Conservation (phyloP, 2,329 filamentous ascomycete genomes). For the Sarocladiaceae sp. region DNA sequence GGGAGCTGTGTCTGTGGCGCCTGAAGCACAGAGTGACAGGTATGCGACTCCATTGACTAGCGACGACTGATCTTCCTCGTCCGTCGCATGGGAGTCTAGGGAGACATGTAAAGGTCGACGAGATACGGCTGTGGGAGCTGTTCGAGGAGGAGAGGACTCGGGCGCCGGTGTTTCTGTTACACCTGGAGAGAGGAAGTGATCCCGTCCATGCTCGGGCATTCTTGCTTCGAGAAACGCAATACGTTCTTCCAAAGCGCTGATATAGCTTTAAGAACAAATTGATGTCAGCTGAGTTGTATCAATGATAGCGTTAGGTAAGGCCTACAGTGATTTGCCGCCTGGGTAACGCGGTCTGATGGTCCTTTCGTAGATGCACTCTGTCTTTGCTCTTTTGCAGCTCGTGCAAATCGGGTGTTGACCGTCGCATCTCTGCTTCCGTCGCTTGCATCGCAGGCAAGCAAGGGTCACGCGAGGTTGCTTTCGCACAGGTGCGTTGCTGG, state of each 20-base stretch:
- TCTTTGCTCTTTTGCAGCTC: neutral
- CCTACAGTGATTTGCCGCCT: neutral
- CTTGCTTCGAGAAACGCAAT: conserved; percentile 22
- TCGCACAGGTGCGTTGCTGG: too few species aligned
- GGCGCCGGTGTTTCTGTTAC: neutral
- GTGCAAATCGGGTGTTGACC: neutral
- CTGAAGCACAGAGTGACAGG: conserved; percentile 18
- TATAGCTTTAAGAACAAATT: conserved; percentile 18
- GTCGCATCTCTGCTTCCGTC: neutral
- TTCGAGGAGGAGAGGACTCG: too few species aligned
- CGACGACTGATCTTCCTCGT: conserved; percentile 14
- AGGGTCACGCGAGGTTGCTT: neutral
- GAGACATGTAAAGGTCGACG: conserved; percentile 6
- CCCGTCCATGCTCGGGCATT: conserved; percentile 19
- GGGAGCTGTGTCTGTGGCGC: conserved; percentile 16
- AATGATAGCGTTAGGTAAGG: too few species aligned
- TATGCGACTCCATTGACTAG: conserved; percentile 21
- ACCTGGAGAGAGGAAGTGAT: conserved; percentile 16
- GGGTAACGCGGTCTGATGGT: neutral
- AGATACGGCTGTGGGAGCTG: too few species aligned
- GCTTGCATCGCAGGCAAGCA: neutral
- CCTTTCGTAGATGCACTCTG: neutral
- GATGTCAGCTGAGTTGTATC: too few species aligned
- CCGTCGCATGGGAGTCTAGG: conserved; percentile 8
- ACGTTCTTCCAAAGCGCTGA: conserved; percentile 21